Base-by-base conservation (phyloP, 1,284 basidiomycete genomes). In the Leucoagaricus sp. region DNA sequence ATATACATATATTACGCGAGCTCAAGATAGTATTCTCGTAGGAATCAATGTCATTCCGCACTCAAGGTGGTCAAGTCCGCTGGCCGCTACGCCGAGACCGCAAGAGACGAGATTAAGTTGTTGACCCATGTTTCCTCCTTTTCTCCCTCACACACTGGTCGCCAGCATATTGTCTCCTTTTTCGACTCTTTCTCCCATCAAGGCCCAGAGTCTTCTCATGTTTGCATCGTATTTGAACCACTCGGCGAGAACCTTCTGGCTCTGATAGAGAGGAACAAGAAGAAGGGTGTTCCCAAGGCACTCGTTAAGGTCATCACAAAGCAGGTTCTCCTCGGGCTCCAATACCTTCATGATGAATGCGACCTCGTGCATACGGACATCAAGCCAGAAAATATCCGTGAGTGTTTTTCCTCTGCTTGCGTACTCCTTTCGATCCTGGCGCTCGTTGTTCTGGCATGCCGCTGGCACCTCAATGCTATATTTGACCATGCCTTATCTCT, bases 51-150 rank as follows among this genome's bases (percentile, higher is more conserved):
- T 33, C 93, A 95, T 72, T 92, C 92, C 25, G 94, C 93, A 9
- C 83, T 96, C 69, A 96, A 96, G 71, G 88, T 96, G 44, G 93
- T 95, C 72, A 95, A 95, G 72, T 94, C 92, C n/a, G 89, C 89
- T 15, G 83, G 84, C 38, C 81, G 88, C 49, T 91, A 91, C 67
- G 89, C 93, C 47, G 93, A 95, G 67, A 95, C 93, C 2, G 94
- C 93, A 26, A 83, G 88, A 53, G 93, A 96, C 68, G 94, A 96
- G 73, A 96, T 96, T 73, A 91, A 92, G 69, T 80, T 96, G 48
- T 81, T 96, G 40, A 86, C 88, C 60, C 83, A 84, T 60, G 86
- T 95, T 13, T 84, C 88, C 60, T 82, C 85, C 21, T 85, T 88
- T 61, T 88, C 89, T 64, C 85, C 85, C 7, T 69, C 72, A 3